Evolutionary conservation across 169 alveolate genomes (phyloP), one percentile per base, ranked within the genome.

Genomic region (Eimeria falciformis): DNA sequence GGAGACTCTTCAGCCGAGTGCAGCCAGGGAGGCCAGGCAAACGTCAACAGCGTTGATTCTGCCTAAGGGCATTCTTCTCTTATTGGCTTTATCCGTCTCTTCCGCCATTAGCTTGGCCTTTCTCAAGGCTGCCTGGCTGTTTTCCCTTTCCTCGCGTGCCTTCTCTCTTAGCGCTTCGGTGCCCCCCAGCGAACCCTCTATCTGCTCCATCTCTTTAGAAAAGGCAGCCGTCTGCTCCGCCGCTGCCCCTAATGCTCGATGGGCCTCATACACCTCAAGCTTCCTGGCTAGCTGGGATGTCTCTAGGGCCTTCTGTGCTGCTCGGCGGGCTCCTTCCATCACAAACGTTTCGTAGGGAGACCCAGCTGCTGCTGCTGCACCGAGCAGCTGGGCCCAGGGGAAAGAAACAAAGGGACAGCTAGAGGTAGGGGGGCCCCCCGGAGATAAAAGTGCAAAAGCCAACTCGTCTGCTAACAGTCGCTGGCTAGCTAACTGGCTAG

Each of bases 21-120:
- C 50, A 6, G 82, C 82, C 14, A 73, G 83, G 25, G 83, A 33
- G 9, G 62, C 56, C 21, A 73, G 83, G 45, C 83, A 73, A 43
- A 73, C 83, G 18, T 73, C 83, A 14, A 14, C 11, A 2, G 62
- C 21, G 14, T 17, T 40, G 0, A 33, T 43, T 11, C 12, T 2
- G 33, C 18, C 2, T 12, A 73, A 21, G 11, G 2, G 83, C 29
- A 40, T 12, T 43, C 33, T 9, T 12, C 83, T 33, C 21, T 12
- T 73, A 17, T 73, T 27, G 7, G 17, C 21, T 2, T 73, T 33
- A 1, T 73, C 62, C n/a, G 83, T 37, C 83, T 73, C 83, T 18
- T 37, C 62, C 18, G 83, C 50, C 9, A 73, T 5, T 11, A 1
- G 1, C 0, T 43, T 3, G 1, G 62, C 83, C 2, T 37, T 40